Base-by-base conservation (phyloP, 805 yeast species). In the Saccharomycopsis lassenensis region DNA sequence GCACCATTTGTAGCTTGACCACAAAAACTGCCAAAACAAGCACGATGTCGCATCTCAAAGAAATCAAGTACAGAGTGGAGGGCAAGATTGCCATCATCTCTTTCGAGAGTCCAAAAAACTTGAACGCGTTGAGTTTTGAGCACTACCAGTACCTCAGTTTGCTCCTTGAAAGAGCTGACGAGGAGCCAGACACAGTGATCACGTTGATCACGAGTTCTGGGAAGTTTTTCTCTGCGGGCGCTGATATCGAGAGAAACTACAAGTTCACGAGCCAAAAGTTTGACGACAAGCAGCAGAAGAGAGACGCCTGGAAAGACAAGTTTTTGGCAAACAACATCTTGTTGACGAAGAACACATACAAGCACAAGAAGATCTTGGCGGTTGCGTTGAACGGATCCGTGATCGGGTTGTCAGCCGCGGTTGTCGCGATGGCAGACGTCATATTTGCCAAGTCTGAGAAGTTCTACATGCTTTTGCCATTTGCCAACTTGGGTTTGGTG, bases 331-430 rank as follows among this genome's bases (percentile, higher is more conserved):
- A 85, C 49, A 85, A 85, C 54, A 67, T 75, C 19, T 75, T 67
- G 49, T 57, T 85, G 37, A 76, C 91, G 4, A 70, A 74, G 45
- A 62, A 77, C 25, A 73, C 82, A 52, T 70, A 72, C 45, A 69
- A 74, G 48, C 95, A 85, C 56, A 57, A 66, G 7, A 85, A 85
- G 52, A 63, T 83, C 6, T 58, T 85, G 24, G 75, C 75, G 19
- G 71, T 73, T 29, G 87, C 85, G 3, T 62, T 85, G 39, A 85
- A 85, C 52, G 95, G 95, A 0, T 94, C 95, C 0, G 93, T 74
- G 4, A 69, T 85, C 40, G 95, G 95, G 0, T 65, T 85, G 40
- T 62, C 76, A 22, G 74, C 87, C 2, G 85, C 86, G 0, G 55
- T 85, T 35, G 76, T 83, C 8, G 70, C 78, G n/a, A 58, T 80